A percentile compares a stretch with the other conserved stretches of the same genome.
Evolutionary conservation across 2,329 filamentous ascomycete species (phyloP).

Genomic region (Corynespora cassiicola): DNA sequence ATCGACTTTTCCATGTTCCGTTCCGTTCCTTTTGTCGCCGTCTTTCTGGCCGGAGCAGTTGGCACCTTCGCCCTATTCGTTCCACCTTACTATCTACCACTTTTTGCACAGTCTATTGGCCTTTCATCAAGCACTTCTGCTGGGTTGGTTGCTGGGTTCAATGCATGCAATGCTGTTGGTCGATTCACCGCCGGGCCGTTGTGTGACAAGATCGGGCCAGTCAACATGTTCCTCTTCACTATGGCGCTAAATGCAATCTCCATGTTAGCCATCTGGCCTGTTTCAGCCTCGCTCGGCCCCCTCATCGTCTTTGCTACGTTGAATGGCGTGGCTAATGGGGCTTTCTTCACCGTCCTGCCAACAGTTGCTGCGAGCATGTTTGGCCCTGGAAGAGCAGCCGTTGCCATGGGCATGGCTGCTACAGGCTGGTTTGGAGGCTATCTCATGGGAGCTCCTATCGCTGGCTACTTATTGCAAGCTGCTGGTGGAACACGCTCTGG

Average conservation of each 20-base stretch:
- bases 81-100: constrained; percentile 34
- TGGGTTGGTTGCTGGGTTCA: constrained; percentile 32
- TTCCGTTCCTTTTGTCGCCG: constrained; percentile 25
- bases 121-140: constrained; percentile 33
- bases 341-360: constrained; percentile 35
- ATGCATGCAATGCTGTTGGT: constrained; percentile 36
- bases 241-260: constrained; percentile 31
- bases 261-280: constrained; percentile 41
- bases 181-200: constrained; percentile 31
- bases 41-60: constrained; percentile 30
- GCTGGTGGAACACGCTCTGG: constrained; percentile 23
- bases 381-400: constrained; percentile 31
- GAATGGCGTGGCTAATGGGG: constrained; percentile 38
- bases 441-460: constrained; percentile 35
- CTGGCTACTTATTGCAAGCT: constrained; percentile 32
- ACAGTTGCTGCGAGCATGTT: constrained; percentile 37
- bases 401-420: constrained; percentile 35
- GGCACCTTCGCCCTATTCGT: constrained; percentile 38
- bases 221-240: constrained; percentile 38
- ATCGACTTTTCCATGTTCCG: constrained; percentile 32
- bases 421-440: constrained; percentile 35
- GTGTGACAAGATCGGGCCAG: constrained; percentile 37
- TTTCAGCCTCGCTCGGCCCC: constrained; percentile 28
- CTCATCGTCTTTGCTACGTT: constrained; percentile 33
- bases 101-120: constrained; percentile 35